These are phyloP conservation scores for Colletotrichum lini DNA, from an alignment of 2,329 filamentous ascomycete species.

Conservation along the genomic window DNA sequence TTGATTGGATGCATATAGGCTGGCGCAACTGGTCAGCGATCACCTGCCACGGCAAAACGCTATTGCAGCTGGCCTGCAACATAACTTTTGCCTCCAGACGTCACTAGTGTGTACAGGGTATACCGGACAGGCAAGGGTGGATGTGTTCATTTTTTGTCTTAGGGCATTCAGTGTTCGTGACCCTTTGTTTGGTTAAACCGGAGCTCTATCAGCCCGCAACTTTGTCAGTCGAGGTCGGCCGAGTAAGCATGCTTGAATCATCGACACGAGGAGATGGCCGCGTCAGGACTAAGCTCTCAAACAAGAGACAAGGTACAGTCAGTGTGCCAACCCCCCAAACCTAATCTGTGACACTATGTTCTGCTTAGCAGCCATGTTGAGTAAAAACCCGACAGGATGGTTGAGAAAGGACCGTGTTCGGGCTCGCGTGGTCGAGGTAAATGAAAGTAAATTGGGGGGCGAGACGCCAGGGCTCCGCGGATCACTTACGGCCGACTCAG, in stretches of 20 bases:
- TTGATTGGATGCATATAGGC: slow-evolving; percentile 25
- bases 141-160: background rate
- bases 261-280: slow-evolving; percentile 4
- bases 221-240: slow-evolving; percentile 19
- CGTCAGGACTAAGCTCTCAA: slow-evolving; percentile 24
- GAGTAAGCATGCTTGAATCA: slow-evolving; percentile 19
- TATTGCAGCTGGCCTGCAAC: slow-evolving; percentile 31
- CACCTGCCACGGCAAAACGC: slow-evolving; percentile 26
- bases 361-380: slow-evolving; percentile 21
- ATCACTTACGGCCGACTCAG: slow-evolving; percentile 33
- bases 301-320: slow-evolving; percentile 1
- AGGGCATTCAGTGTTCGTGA: background rate
- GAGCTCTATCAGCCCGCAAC: background rate
- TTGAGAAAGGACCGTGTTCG: slow-evolving; percentile 27
- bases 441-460: slow-evolving; percentile 32
- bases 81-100: slow-evolving; percentile 3
- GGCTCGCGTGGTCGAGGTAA: slow-evolving; percentile 29
- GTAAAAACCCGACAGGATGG: slow-evolving; percentile 21
- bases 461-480: slow-evolving; percentile 33
- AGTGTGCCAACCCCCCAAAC: background rate
- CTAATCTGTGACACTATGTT: background rate
- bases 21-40: slow-evolving; percentile 17
- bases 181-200: slow-evolving; percentile 7
- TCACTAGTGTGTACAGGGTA: background rate
- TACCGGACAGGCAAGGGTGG: background rate